Percentiles rank a stretch among this genome's conserved stretches.
phyloP scores from a whole-genome alignment of 768 basidiomycete species.

The Boletus vermiculosoides region DNA sequence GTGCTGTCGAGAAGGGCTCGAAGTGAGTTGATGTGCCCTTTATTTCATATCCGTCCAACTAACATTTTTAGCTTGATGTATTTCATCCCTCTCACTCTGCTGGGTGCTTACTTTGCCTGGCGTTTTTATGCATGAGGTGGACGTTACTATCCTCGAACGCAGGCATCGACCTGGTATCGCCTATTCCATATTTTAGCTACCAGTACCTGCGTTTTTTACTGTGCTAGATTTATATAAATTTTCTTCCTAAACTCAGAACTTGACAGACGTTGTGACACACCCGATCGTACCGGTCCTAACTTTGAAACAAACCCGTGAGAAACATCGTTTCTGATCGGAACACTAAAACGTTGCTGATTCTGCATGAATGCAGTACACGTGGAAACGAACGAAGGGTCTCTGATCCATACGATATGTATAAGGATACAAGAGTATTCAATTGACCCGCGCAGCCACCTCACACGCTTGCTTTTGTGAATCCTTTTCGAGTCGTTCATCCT shows the following conservation, averaged over 20 bases:
- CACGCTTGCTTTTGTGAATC: not conserved
- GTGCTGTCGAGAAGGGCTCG: slow-evolving; percentile 63
- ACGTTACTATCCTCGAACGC: not conserved
- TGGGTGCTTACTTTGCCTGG: slow-evolving; percentile 89
- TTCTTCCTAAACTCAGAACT: not conserved
- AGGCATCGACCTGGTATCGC: not conserved
- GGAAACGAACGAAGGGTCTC: not conserved
- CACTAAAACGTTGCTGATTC: not conserved
- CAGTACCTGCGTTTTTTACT: slow-evolving; percentile 14
- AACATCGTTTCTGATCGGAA: not conserved
- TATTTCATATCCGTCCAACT: not conserved
- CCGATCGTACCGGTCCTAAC: not conserved
- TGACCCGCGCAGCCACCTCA: not conserved
- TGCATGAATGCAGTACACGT: not conserved
- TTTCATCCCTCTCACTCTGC: slow-evolving; percentile 73
- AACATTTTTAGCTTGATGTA: slow-evolving; percentile 62
- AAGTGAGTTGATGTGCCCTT: slow-evolving; percentile 45
- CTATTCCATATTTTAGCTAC: slow-evolving; percentile 12
- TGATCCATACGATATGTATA: not conserved
- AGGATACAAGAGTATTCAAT: not conserved
- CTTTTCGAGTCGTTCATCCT: slow-evolving; percentile 30
- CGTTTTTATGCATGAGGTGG: slow-evolving; percentile 55
- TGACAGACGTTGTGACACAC: not conserved
- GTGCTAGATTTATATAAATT: slow-evolving; percentile 20
- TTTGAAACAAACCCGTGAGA: not conserved